Evolutionary conservation across 2,329 filamentous ascomycete genomes (phyloP).

Genomic region (Lachnellula arida): DNA sequence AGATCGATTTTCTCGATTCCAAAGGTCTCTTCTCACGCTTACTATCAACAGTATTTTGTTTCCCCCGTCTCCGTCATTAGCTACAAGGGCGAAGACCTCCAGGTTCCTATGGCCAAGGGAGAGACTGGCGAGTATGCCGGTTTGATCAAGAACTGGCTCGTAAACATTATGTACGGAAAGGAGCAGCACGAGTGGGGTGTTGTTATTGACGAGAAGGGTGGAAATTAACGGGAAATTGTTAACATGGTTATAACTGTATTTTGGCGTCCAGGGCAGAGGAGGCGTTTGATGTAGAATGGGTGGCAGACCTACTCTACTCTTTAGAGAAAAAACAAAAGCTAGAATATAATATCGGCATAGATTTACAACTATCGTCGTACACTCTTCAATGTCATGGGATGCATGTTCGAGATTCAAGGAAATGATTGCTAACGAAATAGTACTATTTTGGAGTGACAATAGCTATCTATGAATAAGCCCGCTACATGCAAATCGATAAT

Average conservation of each 20-base stretch:
- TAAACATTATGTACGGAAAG: slow-evolving; percentile 68
- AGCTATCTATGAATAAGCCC: neutral
- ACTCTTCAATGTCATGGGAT: neutral
- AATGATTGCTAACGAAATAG: neutral
- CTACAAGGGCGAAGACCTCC: slow-evolving; percentile 59
- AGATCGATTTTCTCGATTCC: neutral
- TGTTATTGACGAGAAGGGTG: slow-evolving; percentile 55
- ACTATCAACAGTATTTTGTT: slow-evolving; percentile 58
- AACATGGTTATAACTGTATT: neutral
- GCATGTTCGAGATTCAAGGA: neutral
- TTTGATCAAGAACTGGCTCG: slow-evolving; percentile 62
- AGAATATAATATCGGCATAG: too few species aligned
- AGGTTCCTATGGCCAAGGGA: slow-evolving; percentile 55
- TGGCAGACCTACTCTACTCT: neutral
- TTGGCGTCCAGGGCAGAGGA: neutral
- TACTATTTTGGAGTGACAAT: neutral
- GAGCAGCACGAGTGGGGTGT: slow-evolving; percentile 66
- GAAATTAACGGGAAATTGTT: neutral
- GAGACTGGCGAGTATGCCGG: slow-evolving; percentile 51
- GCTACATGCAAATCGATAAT: neutral
- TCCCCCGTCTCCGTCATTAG: slow-evolving; percentile 63
- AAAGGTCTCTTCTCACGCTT: neutral
- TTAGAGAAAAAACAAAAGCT: neutral
- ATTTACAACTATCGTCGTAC: too few species aligned
- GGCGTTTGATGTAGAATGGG: neutral